Conservation (phyloP, 1,284 basidiomycete genomes). For the Melampsora larici-populina region DNA sequence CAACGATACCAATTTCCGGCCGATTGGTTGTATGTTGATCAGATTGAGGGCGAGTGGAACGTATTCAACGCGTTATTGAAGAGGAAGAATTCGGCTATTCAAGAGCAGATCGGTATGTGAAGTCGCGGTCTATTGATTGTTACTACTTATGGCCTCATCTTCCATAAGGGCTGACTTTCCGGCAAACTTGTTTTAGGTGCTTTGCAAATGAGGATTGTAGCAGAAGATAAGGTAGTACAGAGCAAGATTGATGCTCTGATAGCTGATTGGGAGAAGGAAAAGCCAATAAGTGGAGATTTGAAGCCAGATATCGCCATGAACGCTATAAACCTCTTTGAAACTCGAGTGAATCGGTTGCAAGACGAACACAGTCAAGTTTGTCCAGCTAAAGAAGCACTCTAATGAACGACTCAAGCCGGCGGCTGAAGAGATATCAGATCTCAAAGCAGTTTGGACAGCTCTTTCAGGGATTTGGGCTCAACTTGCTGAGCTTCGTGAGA, state of each 20-base stretch:
- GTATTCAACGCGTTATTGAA: constrained; percentile 99
- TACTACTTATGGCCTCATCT: constrained; percentile 44
- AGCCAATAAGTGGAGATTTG: constrained; percentile 92
- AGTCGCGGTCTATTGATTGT: not conserved
- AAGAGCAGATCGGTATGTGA: constrained; percentile 81
- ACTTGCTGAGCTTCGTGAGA: constrained; percentile 80
- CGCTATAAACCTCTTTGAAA: constrained; percentile 88
- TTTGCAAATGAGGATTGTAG: constrained; percentile 96
- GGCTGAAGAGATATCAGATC: constrained; percentile 65
- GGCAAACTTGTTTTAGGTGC: constrained; percentile 63
- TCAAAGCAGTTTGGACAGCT: constrained; percentile 98
- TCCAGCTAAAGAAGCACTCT: constrained; percentile 92
- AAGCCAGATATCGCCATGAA: constrained; percentile 93
- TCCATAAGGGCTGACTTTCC: not conserved
- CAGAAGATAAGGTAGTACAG: constrained; percentile 95
- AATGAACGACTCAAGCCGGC: constrained; percentile 92
- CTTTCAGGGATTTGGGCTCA: constrained; percentile 95
- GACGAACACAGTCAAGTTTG: constrained; percentile 92
- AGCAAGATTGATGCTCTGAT: constrained; percentile 87
- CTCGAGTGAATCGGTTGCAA: constrained; percentile 78
- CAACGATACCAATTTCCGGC: constrained; percentile 93
- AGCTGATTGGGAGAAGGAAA: constrained; percentile 88
- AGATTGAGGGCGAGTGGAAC: constrained; percentile 94
- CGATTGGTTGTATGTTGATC: constrained; percentile 98
- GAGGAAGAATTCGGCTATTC: constrained; percentile 95